Base-by-base conservation (phyloP, 441 rosid genomes). In the Omphalea diandra region DNA sequence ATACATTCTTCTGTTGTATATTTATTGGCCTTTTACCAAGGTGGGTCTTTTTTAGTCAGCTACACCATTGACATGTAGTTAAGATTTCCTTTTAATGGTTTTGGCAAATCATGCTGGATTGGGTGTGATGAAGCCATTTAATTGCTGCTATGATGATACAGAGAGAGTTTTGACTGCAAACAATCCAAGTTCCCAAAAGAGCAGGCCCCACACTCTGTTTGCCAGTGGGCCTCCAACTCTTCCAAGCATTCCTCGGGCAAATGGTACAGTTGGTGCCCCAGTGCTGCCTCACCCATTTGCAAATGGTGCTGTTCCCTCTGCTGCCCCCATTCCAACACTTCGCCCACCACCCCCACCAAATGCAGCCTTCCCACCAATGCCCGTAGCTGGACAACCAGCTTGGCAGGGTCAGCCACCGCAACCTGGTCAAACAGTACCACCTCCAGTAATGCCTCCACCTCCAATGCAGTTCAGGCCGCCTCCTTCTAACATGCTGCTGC, bases 91-190 rank as follows among this genome's bases (percentile, higher is more conserved):
- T n/a, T 54, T 11, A 2, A 4, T 26, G 2, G 20, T 12, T 8
- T 47, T 35, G 47, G 27, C 27, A 15, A 24, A 15, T 32, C 55
- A n/a, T 53, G 35, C 49, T 60, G 32, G 56, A 59, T 17, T 63
- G 5, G 46, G 20, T n/a, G n/a, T n/a, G n/a, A n/a, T n/a, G 35
- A 14, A 20, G 9, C 46, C 11, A 58, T 56, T 17, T 59, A 58
- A 54, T 61, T 67, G 49, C 36, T 40, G 24, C 44, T 24, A 46
- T 63, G 65, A 31, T 69, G 67, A 41, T 79, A 76, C 88, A 95
- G 99, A 94, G 84, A 88, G 98, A 83, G 91, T 94, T 76, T 79
- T 94, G 86, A 97, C 98, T 36, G 90, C 97, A 56, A 94, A 93
- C 77, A 94, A 94, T 80, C 97, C 98, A 31, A 68, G 73, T 80